Evolutionary conservation across 225 moss, liverwort and hornwort genomes (phyloP).

Genomic region (Thuidium tamariscinum): DNA sequence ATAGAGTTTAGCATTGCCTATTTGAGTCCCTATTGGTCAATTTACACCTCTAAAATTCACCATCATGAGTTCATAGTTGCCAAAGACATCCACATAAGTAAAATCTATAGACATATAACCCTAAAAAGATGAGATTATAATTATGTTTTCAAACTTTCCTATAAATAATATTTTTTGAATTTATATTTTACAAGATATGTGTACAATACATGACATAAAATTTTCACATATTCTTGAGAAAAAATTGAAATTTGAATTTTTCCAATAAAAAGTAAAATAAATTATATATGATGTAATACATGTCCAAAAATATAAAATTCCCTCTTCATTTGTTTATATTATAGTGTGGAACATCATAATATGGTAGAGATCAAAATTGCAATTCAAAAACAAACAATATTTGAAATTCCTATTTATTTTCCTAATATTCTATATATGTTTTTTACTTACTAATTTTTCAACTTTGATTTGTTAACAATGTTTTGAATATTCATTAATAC

Average conservation of each 20-base stretch:
- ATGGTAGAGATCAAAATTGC: too few species aligned
- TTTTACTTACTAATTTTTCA: not conserved
- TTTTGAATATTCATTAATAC: too few species aligned
- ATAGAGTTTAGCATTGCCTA: not conserved
- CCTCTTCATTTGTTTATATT: not conserved
- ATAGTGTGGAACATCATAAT: too few species aligned
- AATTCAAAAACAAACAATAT: too few species aligned
- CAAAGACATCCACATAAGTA: not conserved
- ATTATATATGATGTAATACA: not conserved
- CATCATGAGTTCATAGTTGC: not conserved
- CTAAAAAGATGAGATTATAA: not conserved
- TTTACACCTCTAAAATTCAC: not conserved
- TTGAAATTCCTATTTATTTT: too few species aligned
- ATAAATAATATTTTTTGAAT: not conserved
- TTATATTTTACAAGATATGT: too few species aligned
- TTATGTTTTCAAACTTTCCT: too few species aligned
- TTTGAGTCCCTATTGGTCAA: not conserved
- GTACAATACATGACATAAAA: accelerated
- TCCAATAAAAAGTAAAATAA: not conserved
- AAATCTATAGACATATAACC: not conserved
- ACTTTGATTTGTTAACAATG: too few species aligned
- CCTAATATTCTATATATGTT: too few species aligned
- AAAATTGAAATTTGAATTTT: accelerated
- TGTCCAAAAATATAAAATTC: not conserved
- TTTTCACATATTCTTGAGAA: not conserved